Conservation (phyloP, 257 asterid species). For the Nicotiana knightiana region DNA sequence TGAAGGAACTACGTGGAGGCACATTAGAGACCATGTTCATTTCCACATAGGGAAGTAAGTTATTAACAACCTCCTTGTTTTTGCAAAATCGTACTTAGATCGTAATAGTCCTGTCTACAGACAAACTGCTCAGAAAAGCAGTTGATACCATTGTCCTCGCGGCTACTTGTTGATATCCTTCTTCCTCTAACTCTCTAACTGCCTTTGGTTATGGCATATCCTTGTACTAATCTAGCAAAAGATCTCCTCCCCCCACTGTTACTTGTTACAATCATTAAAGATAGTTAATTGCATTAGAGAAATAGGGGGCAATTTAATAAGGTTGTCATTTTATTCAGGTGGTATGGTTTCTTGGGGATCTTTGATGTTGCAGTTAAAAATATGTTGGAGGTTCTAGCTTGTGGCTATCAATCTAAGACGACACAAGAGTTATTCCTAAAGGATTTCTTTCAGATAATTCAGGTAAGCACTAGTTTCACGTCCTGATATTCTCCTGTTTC, state of each 20-base stretch:
- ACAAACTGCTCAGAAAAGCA: not conserved
- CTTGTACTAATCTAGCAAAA: not conserved
- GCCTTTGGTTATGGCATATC: not conserved
- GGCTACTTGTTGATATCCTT: not conserved
- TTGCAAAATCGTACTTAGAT: not conserved
- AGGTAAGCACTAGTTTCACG: conserved; percentile 40
- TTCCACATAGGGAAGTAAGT: conserved; percentile 94
- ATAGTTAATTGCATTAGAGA: not conserved
- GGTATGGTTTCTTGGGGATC: conserved; percentile 91
- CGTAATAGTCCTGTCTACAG: not conserved
- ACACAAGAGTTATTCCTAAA: conserved; percentile 85
- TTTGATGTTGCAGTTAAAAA: conserved; percentile 83
- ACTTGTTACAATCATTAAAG: not conserved
- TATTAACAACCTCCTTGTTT: conserved; percentile 6
- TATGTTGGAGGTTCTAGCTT: conserved; percentile 73
- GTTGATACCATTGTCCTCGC: not conserved
- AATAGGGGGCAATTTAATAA: conserved; percentile 17
- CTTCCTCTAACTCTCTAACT: not conserved
- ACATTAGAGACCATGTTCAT: conserved; percentile 92
- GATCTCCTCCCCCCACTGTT: not conserved
- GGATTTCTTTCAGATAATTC: conserved; percentile 75
- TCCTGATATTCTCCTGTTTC: conserved; percentile 10
- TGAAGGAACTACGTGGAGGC: conserved; percentile 84
- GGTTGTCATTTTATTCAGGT: conserved; percentile 50
- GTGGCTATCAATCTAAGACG: conserved; percentile 84